These are phyloP conservation scores for Diversispora epigaea DNA, from an alignment of 192 early-diverging fungal species.

Conservation along the genomic window DNA sequence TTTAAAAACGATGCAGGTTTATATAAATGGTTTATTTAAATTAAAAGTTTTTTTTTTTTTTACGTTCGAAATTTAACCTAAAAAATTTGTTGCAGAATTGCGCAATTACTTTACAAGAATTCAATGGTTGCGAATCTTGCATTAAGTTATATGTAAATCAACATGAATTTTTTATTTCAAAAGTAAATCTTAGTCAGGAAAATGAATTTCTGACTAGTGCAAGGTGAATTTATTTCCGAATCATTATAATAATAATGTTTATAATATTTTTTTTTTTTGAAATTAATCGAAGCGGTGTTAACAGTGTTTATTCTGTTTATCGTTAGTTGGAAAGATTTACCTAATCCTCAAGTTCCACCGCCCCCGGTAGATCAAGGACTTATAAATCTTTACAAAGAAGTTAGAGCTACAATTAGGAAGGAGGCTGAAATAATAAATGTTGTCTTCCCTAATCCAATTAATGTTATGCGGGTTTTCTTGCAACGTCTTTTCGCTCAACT, in stretches of 20 bases:
- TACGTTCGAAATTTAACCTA: neutral
- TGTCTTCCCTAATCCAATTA: conserved; percentile 89
- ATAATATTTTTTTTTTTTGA: too few relatives aligned
- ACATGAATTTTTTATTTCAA: conserved; percentile 92
- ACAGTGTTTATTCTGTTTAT: neutral
- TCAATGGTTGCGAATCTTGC: conserved; percentile 95
- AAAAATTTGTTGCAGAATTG: conserved; percentile 59
- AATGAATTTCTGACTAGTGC: conserved; percentile 36
- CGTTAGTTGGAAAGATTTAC: conserved; percentile 46
- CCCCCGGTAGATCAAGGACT: conserved; percentile 70
- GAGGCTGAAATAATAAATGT: conserved; percentile 92
- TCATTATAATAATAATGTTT: too few relatives aligned
- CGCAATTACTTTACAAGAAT: conserved; percentile 84
- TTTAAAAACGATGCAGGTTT: conserved; percentile 71
- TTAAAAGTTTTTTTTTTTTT: neutral
- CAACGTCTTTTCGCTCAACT: conserved; percentile 96
- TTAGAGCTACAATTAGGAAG: conserved; percentile 73
- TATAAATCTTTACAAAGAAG: conserved; percentile 79
- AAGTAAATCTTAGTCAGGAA: conserved; percentile 64
- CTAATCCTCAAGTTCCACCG: conserved; percentile 53
- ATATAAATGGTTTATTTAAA: neutral
- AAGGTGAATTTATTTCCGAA: conserved; percentile 17
- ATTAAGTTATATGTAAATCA: conserved; percentile 96
- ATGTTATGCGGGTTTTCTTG: conserved; percentile 91
- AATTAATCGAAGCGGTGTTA: too few relatives aligned